Evolutionary conservation across 2,329 filamentous ascomycete genomes (phyloP), one percentile per base, ranked within the genome.

Genomic region (Ophiostoma tasmaniense): DNA sequence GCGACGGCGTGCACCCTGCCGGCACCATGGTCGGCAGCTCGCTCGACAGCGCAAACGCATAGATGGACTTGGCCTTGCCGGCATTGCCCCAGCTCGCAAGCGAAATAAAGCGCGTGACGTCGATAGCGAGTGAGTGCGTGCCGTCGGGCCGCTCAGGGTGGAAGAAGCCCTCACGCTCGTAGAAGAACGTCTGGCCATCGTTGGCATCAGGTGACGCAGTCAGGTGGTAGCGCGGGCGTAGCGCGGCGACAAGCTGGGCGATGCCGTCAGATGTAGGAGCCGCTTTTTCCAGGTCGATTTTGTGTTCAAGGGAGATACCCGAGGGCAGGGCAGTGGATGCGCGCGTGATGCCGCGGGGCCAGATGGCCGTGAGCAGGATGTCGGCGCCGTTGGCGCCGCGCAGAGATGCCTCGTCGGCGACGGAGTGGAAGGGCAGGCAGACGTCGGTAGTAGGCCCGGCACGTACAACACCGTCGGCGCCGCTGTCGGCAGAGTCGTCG

Each of bases 191-290:
- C 7, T 33, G 8, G 50, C 35, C 64, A 30, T 55, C 64, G 2
- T 76, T 77, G n/a, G 22, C 28, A 17, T 65, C 66, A 0, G 87
- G 83, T 0, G 91, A 91, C 6, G 71, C 64, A 3, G 86, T 82
- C 1, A 91, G 88, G 77, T 98, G 93, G 76, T 99, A 99, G 35
- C 91, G 88, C n/a, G 95, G 95, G 77, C 93, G 95, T 25, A 99
- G 79, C 0, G 87, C 80, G 2, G 88, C 83, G 75, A 90, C 94
- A 13, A 99, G 83, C 70, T 96, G 90, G 6, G 93, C 87, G 59
- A 98, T 82, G 68, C 88, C 87, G 67, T 88, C 84, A n/a, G 86
- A 65, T 4, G 35, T 22, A 1, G 35, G 35, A 4, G 14, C 37
- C 14, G 62, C 17, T 35, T 4, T 39, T 22, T 64, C 33, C 2